Evolutionary conservation across 768 basidiomycete species (phyloP).

Genomic region (Suillus plorans): DNA sequence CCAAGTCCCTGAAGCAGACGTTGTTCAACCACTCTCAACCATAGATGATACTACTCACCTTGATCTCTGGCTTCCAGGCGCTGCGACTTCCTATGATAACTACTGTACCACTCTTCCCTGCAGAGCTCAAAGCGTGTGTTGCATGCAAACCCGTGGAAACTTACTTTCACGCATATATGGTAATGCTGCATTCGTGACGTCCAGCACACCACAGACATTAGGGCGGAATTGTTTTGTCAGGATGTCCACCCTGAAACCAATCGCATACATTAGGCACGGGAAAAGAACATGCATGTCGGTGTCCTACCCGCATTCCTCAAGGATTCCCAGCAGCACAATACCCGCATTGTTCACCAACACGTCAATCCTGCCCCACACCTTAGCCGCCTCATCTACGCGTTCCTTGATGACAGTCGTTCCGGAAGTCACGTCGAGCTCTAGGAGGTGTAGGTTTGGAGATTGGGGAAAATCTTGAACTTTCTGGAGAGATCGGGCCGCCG

Average conservation of each 20-base stretch:
- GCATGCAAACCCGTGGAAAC: slow-evolving; percentile 2
- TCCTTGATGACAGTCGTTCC: slow-evolving; percentile 41
- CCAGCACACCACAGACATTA: slow-evolving; percentile 36
- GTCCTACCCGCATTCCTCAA: slow-evolving; percentile 61
- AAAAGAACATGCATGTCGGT: neutral
- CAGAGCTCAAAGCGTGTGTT: neutral
- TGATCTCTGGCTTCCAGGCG: slow-evolving; percentile 47
- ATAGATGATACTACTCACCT: slow-evolving; percentile 20
- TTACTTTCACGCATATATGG: slow-evolving; percentile 45
- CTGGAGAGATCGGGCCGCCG: slow-evolving; percentile 47
- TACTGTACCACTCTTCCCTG: slow-evolving; percentile 41
- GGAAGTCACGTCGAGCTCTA: slow-evolving; percentile 53
- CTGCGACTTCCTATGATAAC: slow-evolving; percentile 59
- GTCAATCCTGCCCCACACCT: slow-evolving; percentile 55
- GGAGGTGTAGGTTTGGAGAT: slow-evolving; percentile 36
- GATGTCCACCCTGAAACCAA: slow-evolving; percentile 22
- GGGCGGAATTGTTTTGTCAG: slow-evolving; percentile 44
- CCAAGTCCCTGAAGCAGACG: slow-evolving; percentile 19
- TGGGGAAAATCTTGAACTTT: slow-evolving; percentile 37
- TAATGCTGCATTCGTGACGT: slow-evolving; percentile 52
- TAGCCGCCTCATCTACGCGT: slow-evolving; percentile 43
- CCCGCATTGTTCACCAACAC: slow-evolving; percentile 70
- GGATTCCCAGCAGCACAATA: slow-evolving; percentile 39
- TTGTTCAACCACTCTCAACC: neutral
- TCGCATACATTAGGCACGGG: neutral